Evolutionary conservation across 177 flowering plant genomes (phyloP), one percentile per base, ranked within the genome.

Genomic region (Telopea speciosissima): DNA sequence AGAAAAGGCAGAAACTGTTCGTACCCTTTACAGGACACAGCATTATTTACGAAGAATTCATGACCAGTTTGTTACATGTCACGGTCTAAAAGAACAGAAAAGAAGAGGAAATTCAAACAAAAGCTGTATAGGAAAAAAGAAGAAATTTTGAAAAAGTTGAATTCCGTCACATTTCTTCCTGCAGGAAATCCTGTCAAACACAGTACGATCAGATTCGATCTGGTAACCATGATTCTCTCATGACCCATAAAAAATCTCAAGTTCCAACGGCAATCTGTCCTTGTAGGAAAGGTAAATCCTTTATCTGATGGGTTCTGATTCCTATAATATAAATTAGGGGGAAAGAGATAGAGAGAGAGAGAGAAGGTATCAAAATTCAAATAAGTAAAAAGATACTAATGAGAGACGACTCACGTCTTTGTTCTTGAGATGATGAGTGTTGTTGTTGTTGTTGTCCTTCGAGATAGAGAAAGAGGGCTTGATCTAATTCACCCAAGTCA

Each of bases 401-500:
- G 58, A 68, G 58, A n/a, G n/a, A n/a, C n/a, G n/a, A 66, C 85
- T 75, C 68, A 90, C 97, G 91, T 79, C 86, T 83, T 80, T 87
- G 93, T 21, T 90, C 86, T 71, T 85, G 88, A 68, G 40, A 70
- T 59, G 77, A 61, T 52, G 69, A 56, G 58, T 66, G 77, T 40
- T 65, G 66, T 31, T 70, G 73, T 31, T 70, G 73, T 62, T 86
- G 83, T 70, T 90, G 92, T 56, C 87, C 87, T 71, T 96, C 97
- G 16, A 93, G 85, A 73, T 96, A 93, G 22, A 89, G 89, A 70
- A 90, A 88, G 66, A 96, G 86, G 12, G 99, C 97, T 84, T 88
- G 95, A 82, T 96, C 98, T 23, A 96, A 73, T 68, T 96, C 99
- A 16, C 93, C 98, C 80, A 96, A 81, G 71, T 93, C 97, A 81